These are phyloP conservation scores for Coemansia sp. DNA, from an alignment of 192 early-diverging fungal species.

Conservation along the genomic window DNA sequence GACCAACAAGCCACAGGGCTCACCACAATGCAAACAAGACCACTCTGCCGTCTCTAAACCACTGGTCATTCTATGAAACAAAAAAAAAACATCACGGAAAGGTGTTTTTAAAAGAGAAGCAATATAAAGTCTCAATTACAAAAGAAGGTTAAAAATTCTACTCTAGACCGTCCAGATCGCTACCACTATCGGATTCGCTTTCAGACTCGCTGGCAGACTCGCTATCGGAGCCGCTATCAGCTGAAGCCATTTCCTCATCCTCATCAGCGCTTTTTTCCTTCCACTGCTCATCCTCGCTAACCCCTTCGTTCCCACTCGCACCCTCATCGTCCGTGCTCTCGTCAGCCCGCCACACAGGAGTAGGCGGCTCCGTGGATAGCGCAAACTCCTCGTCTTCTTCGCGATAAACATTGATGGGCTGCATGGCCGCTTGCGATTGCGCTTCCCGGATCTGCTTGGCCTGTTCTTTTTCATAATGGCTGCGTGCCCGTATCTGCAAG, in stretches of 20 bases:
- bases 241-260: conserved; percentile 5
- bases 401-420: conserved; percentile 33
- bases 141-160: neutral
- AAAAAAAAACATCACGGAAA: too few species aligned
- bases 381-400: conserved; percentile 19
- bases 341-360: conserved; percentile 47
- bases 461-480: conserved; percentile 18
- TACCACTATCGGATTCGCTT: conserved; percentile 3
- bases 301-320: conserved; percentile 1
- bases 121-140: neutral
- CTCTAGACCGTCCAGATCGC: conserved; percentile 2
- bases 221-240: neutral
- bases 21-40: too few species aligned
- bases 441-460: conserved; percentile 12
- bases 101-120: too few species aligned
- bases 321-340: conserved; percentile 37
- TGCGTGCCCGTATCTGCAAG: conserved; percentile 35
- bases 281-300: conserved; percentile 30
- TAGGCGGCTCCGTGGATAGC: conserved; percentile 18
- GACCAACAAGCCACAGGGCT: too few species aligned
- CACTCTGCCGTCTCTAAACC: too few species aligned
- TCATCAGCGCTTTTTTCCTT: conserved; percentile 10
- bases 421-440: conserved; percentile 16
- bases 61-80: too few species aligned
- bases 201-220: conserved; percentile 2